A percentile compares a stretch with the other conserved stretches of the same genome.
phyloP scores from a whole-genome alignment of 2,329 filamentous ascomycete genomes.

The Claviceps sp. region DNA sequence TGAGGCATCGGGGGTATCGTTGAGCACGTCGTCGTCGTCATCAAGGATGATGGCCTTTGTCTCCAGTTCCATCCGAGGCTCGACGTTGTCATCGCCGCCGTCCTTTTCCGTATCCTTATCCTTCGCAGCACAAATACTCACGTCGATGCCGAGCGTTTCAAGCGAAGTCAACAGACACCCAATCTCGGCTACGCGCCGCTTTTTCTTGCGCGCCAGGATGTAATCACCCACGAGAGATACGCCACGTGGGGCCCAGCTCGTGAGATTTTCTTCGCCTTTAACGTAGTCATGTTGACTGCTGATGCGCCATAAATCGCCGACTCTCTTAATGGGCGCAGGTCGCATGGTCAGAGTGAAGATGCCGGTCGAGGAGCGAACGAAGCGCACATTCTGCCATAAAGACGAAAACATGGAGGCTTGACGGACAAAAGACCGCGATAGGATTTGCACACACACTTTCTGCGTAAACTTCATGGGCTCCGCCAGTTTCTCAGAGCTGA shows the following conservation, averaged over 20 bases:
- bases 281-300: slow-evolving; percentile 92
- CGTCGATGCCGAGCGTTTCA: slow-evolving; percentile 40
- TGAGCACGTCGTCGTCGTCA: slow-evolving; percentile 43
- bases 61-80: slow-evolving; percentile 22
- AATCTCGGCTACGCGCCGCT: slow-evolving; percentile 63
- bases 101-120: slow-evolving; percentile 15
- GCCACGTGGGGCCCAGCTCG: slow-evolving; percentile 75
- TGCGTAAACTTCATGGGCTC: slow-evolving; percentile 79
- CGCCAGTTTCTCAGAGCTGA: slow-evolving; percentile 70
- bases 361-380: slow-evolving; percentile 74
- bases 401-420: slow-evolving; percentile 79
- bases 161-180: slow-evolving; percentile 59
- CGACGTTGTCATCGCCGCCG: slow-evolving; percentile 9
- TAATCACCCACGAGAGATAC: slow-evolving; percentile 87
- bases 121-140: slow-evolving; percentile 18
- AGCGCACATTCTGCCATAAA: slow-evolving; percentile 71
- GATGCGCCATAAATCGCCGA: slow-evolving; percentile 91
- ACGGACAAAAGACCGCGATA: slow-evolving; percentile 71
- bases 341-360: slow-evolving; percentile 81
- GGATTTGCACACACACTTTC: slow-evolving; percentile 68
- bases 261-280: slow-evolving; percentile 82
- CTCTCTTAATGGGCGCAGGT: slow-evolving; percentile 79
- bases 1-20: slow-evolving; percentile 42
- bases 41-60: slow-evolving; percentile 31
- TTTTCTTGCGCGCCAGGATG: slow-evolving; percentile 60